These are phyloP conservation scores for Moniliophthora roreri DNA, from an alignment of 1,284 basidiomycete species.

Conservation along the genomic window DNA sequence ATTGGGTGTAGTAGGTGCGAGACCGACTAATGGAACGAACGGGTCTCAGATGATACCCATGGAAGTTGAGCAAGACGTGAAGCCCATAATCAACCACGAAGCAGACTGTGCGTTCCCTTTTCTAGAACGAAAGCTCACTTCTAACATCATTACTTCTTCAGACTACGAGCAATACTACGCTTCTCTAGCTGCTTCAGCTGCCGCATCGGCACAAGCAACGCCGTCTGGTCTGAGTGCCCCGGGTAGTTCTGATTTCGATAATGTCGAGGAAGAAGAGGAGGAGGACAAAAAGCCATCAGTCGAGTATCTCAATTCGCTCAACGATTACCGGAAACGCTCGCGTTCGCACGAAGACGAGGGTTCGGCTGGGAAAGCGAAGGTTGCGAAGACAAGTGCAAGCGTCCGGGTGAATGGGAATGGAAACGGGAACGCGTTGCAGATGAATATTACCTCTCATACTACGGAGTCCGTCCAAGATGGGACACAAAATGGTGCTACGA, in stretches of 20 bases:
- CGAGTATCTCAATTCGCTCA: conserved; percentile 65
- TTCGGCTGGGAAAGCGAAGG: conserved; percentile 38
- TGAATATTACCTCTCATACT: conserved; percentile 5
- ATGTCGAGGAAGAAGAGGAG: conserved; percentile 45
- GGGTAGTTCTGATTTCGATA: conserved; percentile 46
- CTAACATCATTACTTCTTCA: conserved; percentile 24
- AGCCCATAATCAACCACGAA: conserved; percentile 56
- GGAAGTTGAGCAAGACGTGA: conserved; percentile 48
- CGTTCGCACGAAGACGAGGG: conserved; percentile 63
- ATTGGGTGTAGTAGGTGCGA: conserved; percentile 49
- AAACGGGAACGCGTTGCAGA: conserved; percentile 19
- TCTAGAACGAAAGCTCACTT: neutral
- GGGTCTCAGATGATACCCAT: conserved; percentile 24
- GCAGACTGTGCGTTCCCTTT: conserved; percentile 54
- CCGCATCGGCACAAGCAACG: conserved; percentile 56
- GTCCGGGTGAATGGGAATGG: conserved; percentile 6
- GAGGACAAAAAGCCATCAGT: conserved; percentile 67
- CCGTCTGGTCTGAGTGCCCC: conserved; percentile 47
- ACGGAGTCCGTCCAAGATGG: neutral
- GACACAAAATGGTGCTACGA: conserved; percentile 12
- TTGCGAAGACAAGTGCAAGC: conserved; percentile 38
- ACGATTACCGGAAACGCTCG: conserved; percentile 69
- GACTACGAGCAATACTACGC: conserved; percentile 82
- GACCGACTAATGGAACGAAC: conserved; percentile 18
- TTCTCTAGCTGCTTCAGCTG: conserved; percentile 62